Evolutionary conservation across 208 protist genomes (phyloP), one percentile per base, ranked within the genome.

Genomic region (Leishmania major): DNA sequence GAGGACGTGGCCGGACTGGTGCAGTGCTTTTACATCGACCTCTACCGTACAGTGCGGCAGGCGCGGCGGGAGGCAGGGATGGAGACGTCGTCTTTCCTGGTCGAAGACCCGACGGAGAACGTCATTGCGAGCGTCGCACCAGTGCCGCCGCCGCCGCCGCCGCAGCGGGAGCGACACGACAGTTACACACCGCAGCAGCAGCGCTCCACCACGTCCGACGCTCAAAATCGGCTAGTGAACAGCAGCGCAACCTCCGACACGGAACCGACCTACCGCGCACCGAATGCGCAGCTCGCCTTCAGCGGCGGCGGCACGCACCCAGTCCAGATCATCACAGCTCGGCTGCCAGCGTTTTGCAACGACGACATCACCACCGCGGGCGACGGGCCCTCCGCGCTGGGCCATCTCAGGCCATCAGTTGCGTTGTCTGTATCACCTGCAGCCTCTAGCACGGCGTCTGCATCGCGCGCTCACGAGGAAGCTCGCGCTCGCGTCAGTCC

Each of bases 21-120:
- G 78, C 90, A 94, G 84, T 96, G 93, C 78, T 92, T 96, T 76
- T 93, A 95, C 86, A 82, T 94, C 31, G 93, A 96, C 75, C 70
- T 91, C 17, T 92, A 96, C 81, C 89, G 89, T 66, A 71, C 83
- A 35, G 88, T 96, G 70, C 91, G 91, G 25, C 77, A 87, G 69
- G 76, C 77, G 31, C 81, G 93, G 45, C 83, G 82, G 37, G 51
- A 74, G 3, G 74, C 79, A 0, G 89, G 92, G 22, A 59, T 95
- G 60, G 88, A 85, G 49, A 87, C 87, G 37, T 77, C 80, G 2
- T 88, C 88, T n/a, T 96, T 96, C 70, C 80, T 55, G 1, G 85
- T 85, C 15, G 84, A 82, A 55, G 90, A 95, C 57, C 91, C 91
- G 43, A 25, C 77, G 59, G 80, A 79, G 11, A 76, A 86, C 60